Base-by-base conservation (phyloP, 768 basidiomycete genomes). In the Grammothele lineata region DNA sequence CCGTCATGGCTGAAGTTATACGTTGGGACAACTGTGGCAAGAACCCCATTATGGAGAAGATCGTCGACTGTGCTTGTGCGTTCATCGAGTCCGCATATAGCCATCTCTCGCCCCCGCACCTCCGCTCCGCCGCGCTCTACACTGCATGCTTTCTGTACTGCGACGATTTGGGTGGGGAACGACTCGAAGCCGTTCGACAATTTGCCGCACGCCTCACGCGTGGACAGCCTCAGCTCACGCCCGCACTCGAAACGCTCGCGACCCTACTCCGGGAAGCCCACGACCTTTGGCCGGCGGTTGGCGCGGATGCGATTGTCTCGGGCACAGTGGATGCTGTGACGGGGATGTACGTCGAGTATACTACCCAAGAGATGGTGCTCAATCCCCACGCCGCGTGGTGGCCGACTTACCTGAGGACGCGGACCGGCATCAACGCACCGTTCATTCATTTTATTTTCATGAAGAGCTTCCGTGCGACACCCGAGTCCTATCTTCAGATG, bases 321-420 rank as follows among this genome's bases (percentile, higher is more conserved):
- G 61, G 66, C 4, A 67, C 64, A 0, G 36, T 73, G 30, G 67
- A 67, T 23, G 62, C 66, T 25, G 54, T 74, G 17, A 61, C 65
- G 32, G 63, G 66, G 6, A 51, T 59, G 39, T 33, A 67, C 30
- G 46, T 71, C 11, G 71, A 73, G 25, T 38, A 57, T 21, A 62
- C 66, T 25, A 65, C 62, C 3, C 37, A 47, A 11, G 56, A 51
- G 6, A 59, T 67, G 59, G 43, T 22, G 48, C 37, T 65, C 34
- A 14, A 44, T 18, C 19, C 42, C 15, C 54, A 45, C n/a, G 61
- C 67, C 10, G 45, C 56, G 10, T 43, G 44, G 5, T 69, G 63
- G 30, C 53, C 67, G 1, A 51, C 47, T 9, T 67, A 56, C 38
- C 56, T 59, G 2, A 48, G 53, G 10, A 7, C 57, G 49, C 43